Evolutionary conservation across 495 filamentous ascomycete species (phyloP), one percentile per base, ranked within the genome.

Genomic region (Bombardia bombarda): DNA sequence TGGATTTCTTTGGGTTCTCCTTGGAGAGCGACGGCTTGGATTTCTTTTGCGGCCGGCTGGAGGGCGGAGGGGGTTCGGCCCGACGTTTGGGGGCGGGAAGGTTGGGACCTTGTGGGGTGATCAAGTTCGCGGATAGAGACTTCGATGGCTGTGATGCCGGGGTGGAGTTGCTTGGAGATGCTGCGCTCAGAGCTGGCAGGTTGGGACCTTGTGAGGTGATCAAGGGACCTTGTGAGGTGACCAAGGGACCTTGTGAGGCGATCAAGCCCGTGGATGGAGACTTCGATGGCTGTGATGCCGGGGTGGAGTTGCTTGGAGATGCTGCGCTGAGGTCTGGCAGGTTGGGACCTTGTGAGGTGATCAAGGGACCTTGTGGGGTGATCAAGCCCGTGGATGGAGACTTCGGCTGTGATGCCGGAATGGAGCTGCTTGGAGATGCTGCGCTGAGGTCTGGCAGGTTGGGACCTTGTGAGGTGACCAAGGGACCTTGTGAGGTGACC

Each of bases 31-130:
- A 39, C 0, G 48, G 50, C 28, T 62, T 70, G 17, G 51, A 48
- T 46, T 70, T 70, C 51, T 72, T 72, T 18, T 56, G 60, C 6
- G 66, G 55, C n/a, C 61, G 55, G 28, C 18, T 53, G 2, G 46
- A 32, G 0, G 57, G 35, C 9, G 49, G n/a, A 0, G 49, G 18
- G 1, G 56, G 41, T 21, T 49, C 51, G 2, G 62, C 61, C 16
- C 48, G 47, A 7, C 68, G 59, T 24, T 72, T 72, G n/a, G 60
- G 42, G 3, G 32, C 6, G 6, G 32, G 7, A 5, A 6, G 8
- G 8, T 33, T 33, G 51, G 33, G 12, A 49, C 37, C 17, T 49
- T 40, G 33, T 55, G 58, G 7, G 52, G 40, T 17, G 51, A 52
- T 26, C 56, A 19, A 8, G 24, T 34, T 12, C 50, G 38, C 4